A percentile compares a stretch with the other conserved stretches of the same genome.
phyloP scores from a whole-genome alignment of 2,329 filamentous ascomycete genomes.

The Alternaria atra region DNA sequence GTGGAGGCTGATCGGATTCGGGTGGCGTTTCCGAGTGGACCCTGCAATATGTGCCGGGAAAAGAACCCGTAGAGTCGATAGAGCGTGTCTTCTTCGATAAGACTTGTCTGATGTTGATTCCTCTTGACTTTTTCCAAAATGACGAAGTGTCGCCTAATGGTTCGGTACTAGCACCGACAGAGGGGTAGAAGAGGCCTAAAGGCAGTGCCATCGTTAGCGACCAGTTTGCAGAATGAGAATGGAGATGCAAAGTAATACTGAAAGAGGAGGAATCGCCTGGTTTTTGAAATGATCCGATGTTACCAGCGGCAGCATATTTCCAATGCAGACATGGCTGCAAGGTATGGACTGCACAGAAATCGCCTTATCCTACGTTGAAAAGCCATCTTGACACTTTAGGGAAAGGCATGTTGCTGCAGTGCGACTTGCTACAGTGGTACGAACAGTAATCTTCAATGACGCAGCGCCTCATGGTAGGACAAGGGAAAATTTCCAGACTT shows the following conservation, averaged over 20 bases:
- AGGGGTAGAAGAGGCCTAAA: conserved; percentile 50
- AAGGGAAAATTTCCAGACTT: conserved; percentile 19
- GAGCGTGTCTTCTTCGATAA: conserved; percentile 39
- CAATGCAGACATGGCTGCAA: conserved; percentile 44
- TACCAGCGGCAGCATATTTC: conserved; percentile 40
- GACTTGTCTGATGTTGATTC: conserved; percentile 39
- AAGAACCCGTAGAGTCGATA: conserved; percentile 43
- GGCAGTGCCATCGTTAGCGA: conserved; percentile 53
- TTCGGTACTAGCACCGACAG: conserved; percentile 46
- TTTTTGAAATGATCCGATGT: conserved; percentile 45
- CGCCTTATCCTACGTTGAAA: conserved; percentile 29
- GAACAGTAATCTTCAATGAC: conserved; percentile 41
- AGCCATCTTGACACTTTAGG: conserved; percentile 43
- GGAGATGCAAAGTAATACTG: conserved; percentile 32
- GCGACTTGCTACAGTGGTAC: conserved; percentile 45
- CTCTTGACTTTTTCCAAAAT: conserved; percentile 47
- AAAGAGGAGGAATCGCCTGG: conserved; percentile 37
- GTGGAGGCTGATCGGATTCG: conserved; percentile 30
- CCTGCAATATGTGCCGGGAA: conserved; percentile 33
- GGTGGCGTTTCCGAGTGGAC: conserved; percentile 30
- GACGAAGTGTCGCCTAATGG: conserved; percentile 42
- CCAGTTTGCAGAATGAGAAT: conserved; percentile 23
- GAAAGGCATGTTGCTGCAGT: conserved; percentile 47
- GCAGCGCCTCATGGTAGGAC: conserved; percentile 34
- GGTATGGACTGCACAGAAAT: conserved; percentile 40